Conservation (phyloP, 352 stramenopile genomes). For the Phytophthora hibernalis region DNA sequence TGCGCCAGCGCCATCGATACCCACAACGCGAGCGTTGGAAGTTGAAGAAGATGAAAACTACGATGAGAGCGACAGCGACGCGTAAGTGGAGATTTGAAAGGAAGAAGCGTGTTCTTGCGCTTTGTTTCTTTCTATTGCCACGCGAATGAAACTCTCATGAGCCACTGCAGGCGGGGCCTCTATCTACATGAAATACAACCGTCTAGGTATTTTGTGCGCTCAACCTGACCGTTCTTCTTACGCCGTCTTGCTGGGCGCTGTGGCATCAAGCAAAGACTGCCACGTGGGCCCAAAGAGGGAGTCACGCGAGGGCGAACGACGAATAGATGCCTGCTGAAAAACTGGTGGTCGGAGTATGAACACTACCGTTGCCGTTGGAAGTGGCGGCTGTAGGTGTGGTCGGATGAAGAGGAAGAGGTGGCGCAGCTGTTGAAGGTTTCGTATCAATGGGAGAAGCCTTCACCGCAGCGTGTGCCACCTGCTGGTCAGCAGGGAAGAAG, state of each 20-base stretch:
- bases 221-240: slow-evolving; percentile 22
- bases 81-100: slow-evolving; percentile 4
- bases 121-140: slow-evolving; percentile 44
- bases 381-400: slow-evolving; percentile 11
- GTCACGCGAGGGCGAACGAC: slow-evolving; percentile 72
- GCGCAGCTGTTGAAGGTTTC: slow-evolving; percentile 16
- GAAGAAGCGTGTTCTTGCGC: slow-evolving; percentile 11
- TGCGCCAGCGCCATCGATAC: not conserved
- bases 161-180: slow-evolving; percentile 19
- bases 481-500: slow-evolving; percentile 60
- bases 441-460: slow-evolving; percentile 11
- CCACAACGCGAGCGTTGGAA: slow-evolving; percentile 19
- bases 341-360: slow-evolving; percentile 12
- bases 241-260: slow-evolving; percentile 27
- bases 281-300: slow-evolving; percentile 75
- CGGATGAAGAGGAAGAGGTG: slow-evolving; percentile 32
- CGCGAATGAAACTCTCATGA: slow-evolving; percentile 21
- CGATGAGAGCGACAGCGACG: slow-evolving; percentile 77
- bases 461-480: slow-evolving; percentile 1
- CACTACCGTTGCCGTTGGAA: slow-evolving; percentile 13
- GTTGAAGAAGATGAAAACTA: slow-evolving; percentile 82
- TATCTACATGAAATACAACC: slow-evolving; percentile 44
- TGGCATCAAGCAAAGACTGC: slow-evolving; percentile 58
- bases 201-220: slow-evolving; percentile 27
- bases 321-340: slow-evolving; percentile 47